Conservation (phyloP, 164 flowering plant species). For the Saururus chinensis region DNA sequence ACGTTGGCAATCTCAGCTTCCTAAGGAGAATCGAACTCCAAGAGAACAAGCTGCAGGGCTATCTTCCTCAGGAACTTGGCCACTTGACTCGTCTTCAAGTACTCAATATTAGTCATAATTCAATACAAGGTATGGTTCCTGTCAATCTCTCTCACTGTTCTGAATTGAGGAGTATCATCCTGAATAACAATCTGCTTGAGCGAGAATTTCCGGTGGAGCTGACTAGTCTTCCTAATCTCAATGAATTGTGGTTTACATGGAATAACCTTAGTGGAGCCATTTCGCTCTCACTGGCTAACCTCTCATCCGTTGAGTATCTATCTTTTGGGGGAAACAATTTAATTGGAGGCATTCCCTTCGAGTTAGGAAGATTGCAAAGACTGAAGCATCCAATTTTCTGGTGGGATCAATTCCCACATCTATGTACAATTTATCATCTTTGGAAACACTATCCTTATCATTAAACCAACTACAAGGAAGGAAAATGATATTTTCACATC, state of each 20-base stretch:
- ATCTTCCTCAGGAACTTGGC: background rate
- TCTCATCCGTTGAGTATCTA: background rate
- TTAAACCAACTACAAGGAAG: background rate
- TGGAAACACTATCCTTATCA: background rate
- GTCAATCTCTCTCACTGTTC: background rate
- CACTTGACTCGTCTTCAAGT: background rate
- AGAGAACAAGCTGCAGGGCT: background rate
- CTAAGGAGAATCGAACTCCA: background rate
- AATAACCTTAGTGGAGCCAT: background rate
- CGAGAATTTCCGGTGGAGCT: background rate
- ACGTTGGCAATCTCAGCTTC: background rate
- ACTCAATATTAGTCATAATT: background rate
- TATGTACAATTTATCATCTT: background rate
- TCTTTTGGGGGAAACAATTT: background rate
- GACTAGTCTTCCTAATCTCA: background rate
- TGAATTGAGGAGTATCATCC: background rate
- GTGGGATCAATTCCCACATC: background rate
- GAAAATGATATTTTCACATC: no score
- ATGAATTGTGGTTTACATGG: background rate
- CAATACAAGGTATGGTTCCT: background rate
- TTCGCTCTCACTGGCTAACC: background rate
- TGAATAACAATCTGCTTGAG: background rate
- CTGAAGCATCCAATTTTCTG: background rate
- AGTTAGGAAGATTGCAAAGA: background rate
- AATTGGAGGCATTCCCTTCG: background rate